Evolutionary conservation across 202 grass and related monocot species (phyloP), one percentile per base, ranked within the genome.

Genomic region (Eragrostis tef): DNA sequence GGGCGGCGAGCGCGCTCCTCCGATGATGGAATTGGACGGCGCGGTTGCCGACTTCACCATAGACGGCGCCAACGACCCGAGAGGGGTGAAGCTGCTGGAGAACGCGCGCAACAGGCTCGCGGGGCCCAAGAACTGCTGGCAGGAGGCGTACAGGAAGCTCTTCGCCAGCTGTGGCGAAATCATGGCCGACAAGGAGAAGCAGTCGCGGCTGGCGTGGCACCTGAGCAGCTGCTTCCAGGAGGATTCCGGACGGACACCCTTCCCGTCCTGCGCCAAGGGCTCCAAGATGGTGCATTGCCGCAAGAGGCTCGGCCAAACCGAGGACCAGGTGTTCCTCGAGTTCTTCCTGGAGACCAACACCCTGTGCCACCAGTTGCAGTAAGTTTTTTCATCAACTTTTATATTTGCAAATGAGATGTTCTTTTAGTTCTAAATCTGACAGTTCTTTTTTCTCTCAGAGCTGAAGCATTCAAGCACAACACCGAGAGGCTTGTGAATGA

Each of bases 281-380:
- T 81, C 79, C 26, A 48, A 24, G 26, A 99, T 99, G 90, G 63
- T 91, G 71, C 17, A 70, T 26, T 99, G 93, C 70, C 87, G 86
- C 52, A 95, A 79, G 83, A 85, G 65, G 45, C 77, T 99, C 10
- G 66, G 66, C 46, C 92, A 95, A 36, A 79, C 83, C 19, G 86
- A 99, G 58, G 80, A 58, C 65, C 89, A 90, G 79, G 87, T 89
- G 25, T 99, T 91, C 68, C 96, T 94, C 25, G 87, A 91, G 80
- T 99, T 99, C 86, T 99, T 95, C 64, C 78, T 93, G 7, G 86
- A 95, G 80, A 93, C 96, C 77, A 93, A 93, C 64, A 88, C 88
- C 26, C 68, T 99, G 21, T 99, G 96, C 83, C 96, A 99, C 78
- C 96, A 99, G 54, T 71, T 99, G 29, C 96, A 99, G 92, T 94